A percentile compares a stretch with the other conserved stretches of the same genome.
Conservation (phyloP, 768 basidiomycete species). For the Suillus luteus region DNA sequence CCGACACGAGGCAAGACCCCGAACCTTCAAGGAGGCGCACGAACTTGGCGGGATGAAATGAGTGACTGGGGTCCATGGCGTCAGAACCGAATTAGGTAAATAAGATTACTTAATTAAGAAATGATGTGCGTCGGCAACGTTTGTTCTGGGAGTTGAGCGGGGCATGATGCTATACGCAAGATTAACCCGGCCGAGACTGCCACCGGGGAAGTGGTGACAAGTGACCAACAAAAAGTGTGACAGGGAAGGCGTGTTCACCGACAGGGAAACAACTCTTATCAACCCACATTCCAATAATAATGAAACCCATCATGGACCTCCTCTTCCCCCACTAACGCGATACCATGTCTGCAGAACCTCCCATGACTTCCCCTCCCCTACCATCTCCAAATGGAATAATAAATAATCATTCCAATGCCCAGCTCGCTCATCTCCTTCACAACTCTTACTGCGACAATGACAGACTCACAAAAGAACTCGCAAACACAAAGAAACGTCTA, state of each 20-base stretch:
- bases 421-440: slow-evolving; percentile 59
- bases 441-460: slow-evolving; percentile 57
- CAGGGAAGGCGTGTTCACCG: slow-evolving; percentile 10
- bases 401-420: slow-evolving; percentile 41
- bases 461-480: slow-evolving; percentile 50
- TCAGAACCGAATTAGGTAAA: slow-evolving; percentile 20
- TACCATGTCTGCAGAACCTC: slow-evolving; percentile 26
- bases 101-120: slow-evolving; percentile 18
- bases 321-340: slow-evolving; percentile 7
- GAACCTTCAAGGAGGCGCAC: neutral
- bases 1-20: slow-evolving; percentile 36
- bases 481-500: slow-evolving; percentile 41
- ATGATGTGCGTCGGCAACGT: slow-evolving; percentile 32
- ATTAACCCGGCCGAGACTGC: slow-evolving; percentile 12
- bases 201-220: slow-evolving; percentile 8
- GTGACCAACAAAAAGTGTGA: slow-evolving; percentile 8
- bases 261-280: slow-evolving; percentile 10
- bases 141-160: slow-evolving; percentile 18
- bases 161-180: slow-evolving; percentile 10
- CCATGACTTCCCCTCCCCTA: slow-evolving; percentile 16
- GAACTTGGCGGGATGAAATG: slow-evolving; percentile 5
- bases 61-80: slow-evolving; percentile 26
- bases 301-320: slow-evolving; percentile 11
- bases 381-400: slow-evolving; percentile 22
- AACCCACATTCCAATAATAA: slow-evolving; percentile 8